A percentile compares a stretch with the other conserved stretches of the same genome.
phyloP scores from a whole-genome alignment of 768 basidiomycete genomes.

The Cantharellus cinnabarinus region DNA sequence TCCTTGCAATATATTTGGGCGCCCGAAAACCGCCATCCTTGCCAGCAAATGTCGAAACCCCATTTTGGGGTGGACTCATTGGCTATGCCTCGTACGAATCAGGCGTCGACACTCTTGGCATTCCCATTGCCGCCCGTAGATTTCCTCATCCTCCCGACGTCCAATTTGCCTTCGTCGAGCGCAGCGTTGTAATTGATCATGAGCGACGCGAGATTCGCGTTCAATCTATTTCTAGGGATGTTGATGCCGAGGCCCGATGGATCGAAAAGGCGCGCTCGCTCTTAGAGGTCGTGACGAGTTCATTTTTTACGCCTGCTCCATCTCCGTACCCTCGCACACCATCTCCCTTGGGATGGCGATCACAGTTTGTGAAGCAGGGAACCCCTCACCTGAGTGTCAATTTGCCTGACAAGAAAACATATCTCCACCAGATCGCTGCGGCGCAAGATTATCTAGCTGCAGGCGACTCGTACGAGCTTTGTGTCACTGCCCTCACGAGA shows the following conservation, averaged over 20 bases:
- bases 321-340: background rate
- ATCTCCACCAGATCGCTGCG: constrained; percentile 44
- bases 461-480: constrained; percentile 88
- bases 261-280: constrained; percentile 12
- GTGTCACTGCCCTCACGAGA: constrained; percentile 46
- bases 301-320: background rate
- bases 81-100: constrained; percentile 68
- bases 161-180: constrained; percentile 57
- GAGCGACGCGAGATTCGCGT: constrained; percentile 30
- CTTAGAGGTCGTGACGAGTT: background rate
- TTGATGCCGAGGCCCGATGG: constrained; percentile 34
- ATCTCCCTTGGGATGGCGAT: background rate
- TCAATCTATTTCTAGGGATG: constrained; percentile 37
- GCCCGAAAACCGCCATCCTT: constrained; percentile 21
- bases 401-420: constrained; percentile 16
- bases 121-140: constrained; percentile 22
- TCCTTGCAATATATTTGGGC: constrained; percentile 53
- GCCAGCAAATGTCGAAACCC: constrained; percentile 31
- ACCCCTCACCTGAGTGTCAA: background rate
- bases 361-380: too few relatives aligned
- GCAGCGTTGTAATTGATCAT: constrained; percentile 50
- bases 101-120: constrained; percentile 35
- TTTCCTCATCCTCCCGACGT: constrained; percentile 29
- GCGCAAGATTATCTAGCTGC: constrained; percentile 57
- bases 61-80: constrained; percentile 71